These are phyloP conservation scores for Phialophora expanda DNA, from an alignment of 2,329 filamentous ascomycete genomes.

Conservation along the genomic window DNA sequence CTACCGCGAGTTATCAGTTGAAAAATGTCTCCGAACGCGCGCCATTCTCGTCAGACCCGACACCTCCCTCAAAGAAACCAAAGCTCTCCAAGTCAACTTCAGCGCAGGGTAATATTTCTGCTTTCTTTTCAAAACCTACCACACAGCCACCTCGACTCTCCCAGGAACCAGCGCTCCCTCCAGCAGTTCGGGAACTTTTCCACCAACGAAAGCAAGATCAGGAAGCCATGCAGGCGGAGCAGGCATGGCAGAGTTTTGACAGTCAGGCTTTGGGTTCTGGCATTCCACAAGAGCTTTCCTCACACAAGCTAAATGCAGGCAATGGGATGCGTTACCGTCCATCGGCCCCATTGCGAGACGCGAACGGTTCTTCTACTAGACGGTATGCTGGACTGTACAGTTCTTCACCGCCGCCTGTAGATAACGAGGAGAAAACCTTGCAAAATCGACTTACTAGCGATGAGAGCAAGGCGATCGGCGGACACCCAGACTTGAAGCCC, in stretches of 20 bases:
- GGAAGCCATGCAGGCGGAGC: neutral
- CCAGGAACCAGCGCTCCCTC: neutral
- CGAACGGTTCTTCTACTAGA: constrained; percentile 24
- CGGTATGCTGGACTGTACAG: constrained; percentile 45
- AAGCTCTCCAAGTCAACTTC: constrained; percentile 48
- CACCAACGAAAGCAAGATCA: neutral
- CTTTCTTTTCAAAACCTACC: constrained; percentile 49
- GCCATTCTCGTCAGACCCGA: constrained; percentile 40
- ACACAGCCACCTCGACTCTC: constrained; percentile 12
- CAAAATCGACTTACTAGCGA: neutral
- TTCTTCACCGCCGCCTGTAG: constrained; percentile 30
- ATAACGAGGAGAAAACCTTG: neutral
- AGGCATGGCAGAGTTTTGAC: neutral
- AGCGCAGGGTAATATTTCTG: constrained; percentile 59
- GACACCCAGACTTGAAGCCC: constrained; percentile 7
- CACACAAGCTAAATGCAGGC: constrained; percentile 25
- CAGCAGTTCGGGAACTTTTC: neutral
- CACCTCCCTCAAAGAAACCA: constrained; percentile 43
- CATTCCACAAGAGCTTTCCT: constrained; percentile 31
- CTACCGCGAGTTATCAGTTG: constrained; percentile 64
- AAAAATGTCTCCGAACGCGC: constrained; percentile 37
- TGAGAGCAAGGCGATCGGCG: neutral
- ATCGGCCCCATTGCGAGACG: constrained; percentile 21
- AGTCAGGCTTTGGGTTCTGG: neutral
- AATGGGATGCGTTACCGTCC: constrained; percentile 24